phyloP scores from a whole-genome alignment of 2,329 filamentous ascomycete species.

The Hirsutella minnesotensis region DNA sequence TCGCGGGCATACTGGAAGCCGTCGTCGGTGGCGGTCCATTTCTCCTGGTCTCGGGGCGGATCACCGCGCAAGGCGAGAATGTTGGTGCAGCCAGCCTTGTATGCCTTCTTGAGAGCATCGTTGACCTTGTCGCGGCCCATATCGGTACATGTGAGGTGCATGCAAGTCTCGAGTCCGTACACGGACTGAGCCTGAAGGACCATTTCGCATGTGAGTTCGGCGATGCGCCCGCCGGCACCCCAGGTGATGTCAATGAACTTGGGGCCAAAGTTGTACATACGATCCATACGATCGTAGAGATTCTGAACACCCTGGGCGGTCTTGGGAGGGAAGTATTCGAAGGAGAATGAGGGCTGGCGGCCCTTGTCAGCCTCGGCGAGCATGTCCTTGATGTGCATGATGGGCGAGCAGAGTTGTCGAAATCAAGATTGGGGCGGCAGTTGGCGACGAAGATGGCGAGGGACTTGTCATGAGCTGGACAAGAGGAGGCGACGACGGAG shows the following conservation, averaged over 20 bases:
- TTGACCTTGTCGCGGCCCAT: conserved; percentile 93
- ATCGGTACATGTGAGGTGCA: conserved; percentile 97
- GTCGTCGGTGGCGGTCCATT: conserved; percentile 79
- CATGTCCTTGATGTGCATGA: conserved; percentile 93
- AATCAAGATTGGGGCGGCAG: not conserved
- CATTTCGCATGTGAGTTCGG: conserved; percentile 94
- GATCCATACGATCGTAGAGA: conserved; percentile 98
- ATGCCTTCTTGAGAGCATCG: conserved; percentile 73
- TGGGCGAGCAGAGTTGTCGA: not conserved
- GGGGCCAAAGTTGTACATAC: conserved; percentile 89
- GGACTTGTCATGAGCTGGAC: not conserved
- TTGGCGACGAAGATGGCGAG: not conserved
- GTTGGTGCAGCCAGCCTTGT: conserved; percentile 93
- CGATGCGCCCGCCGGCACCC: conserved; percentile 87
- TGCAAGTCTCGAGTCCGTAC: conserved; percentile 94
- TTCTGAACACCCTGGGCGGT: conserved; percentile 97
- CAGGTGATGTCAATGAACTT: conserved; percentile 98
- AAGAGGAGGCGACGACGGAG: too few species aligned
- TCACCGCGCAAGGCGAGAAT: conserved; percentile 90
- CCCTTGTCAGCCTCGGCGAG: conserved; percentile 69
- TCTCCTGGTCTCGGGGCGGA: conserved; percentile 84
- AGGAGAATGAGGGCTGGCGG: conserved; percentile 83
- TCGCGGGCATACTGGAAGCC: conserved; percentile 90
- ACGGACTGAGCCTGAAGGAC: conserved; percentile 90
- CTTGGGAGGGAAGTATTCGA: conserved; percentile 98